phyloP scores from a whole-genome alignment of 306 rosid species.

The Malus domestica region ASM211411v1 NC_041803.1:41634001-41634500 shows the following conservation, averaged over 20 bases:
- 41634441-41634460: too few species aligned
- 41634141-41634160: slow-evolving; percentile 59
- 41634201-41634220: slow-evolving; percentile 68
- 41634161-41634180: slow-evolving; percentile 41
- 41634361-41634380: not conserved
- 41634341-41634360: not conserved
- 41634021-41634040: slow-evolving; percentile 56
- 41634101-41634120: not conserved
- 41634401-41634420: too few species aligned
- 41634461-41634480: too few species aligned
- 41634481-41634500: too few species aligned
- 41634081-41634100: slow-evolving; percentile 21
- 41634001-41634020: slow-evolving; percentile 50
- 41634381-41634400: not conserved
- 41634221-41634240: slow-evolving; percentile 59
- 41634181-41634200: slow-evolving; percentile 83
- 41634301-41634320: not conserved
- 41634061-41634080: slow-evolving; percentile 46
- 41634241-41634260: slow-evolving; percentile 62
- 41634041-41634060: slow-evolving; percentile 70
- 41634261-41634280: slow-evolving; percentile 58
- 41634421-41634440: too few species aligned
- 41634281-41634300: slow-evolving; percentile 22
- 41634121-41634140: slow-evolving; percentile 11
- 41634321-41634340: not conserved